A percentile compares a stretch with the other conserved stretches of the same genome.
phyloP scores from a whole-genome alignment of 306 rosid genomes.

The Argentina anserina region DNA sequence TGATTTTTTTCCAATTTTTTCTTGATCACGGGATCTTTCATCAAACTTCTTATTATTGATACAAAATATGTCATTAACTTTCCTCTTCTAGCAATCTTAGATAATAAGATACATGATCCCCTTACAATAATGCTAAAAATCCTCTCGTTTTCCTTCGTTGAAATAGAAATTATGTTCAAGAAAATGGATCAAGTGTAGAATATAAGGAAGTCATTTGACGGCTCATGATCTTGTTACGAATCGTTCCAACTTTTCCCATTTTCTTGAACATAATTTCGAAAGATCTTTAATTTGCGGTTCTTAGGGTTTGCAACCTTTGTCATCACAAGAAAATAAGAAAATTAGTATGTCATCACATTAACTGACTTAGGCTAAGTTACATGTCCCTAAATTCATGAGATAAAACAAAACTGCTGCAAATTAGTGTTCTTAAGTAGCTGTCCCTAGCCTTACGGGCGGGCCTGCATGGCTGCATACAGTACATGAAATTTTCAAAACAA shows the following conservation, averaged over 20 bases:
- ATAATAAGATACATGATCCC: too few relatives aligned
- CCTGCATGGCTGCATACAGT: too few relatives aligned
- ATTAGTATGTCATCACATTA: neutral
- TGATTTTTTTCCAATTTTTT: neutral
- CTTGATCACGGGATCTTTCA: neutral
- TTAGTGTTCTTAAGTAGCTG: conserved; percentile 17
- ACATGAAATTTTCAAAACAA: too few relatives aligned
- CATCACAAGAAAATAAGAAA: too few relatives aligned
- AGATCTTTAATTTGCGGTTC: too few relatives aligned
- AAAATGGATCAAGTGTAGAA: neutral
- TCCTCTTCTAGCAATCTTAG: too few relatives aligned
- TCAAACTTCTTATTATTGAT: too few relatives aligned
- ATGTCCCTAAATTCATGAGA: conserved; percentile 9
- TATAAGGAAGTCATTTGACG: neutral
- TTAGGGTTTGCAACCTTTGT: neutral
- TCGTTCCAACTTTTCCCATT: neutral
- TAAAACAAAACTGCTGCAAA: neutral
- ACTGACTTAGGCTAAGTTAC: neutral
- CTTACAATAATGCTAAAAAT: too few relatives aligned
- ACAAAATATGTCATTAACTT: too few relatives aligned
- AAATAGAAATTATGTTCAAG: neutral
- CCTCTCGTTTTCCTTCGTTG: neutral
- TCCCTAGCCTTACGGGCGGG: conserved; percentile 14
- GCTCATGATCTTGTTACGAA: neutral
- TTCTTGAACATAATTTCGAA: too few relatives aligned